Percentiles rank a stretch among this genome's conserved stretches.
Evolutionary conservation across 2,329 filamentous ascomycete species (phyloP).

Genomic region (Fusarium tuaranense): DNA sequence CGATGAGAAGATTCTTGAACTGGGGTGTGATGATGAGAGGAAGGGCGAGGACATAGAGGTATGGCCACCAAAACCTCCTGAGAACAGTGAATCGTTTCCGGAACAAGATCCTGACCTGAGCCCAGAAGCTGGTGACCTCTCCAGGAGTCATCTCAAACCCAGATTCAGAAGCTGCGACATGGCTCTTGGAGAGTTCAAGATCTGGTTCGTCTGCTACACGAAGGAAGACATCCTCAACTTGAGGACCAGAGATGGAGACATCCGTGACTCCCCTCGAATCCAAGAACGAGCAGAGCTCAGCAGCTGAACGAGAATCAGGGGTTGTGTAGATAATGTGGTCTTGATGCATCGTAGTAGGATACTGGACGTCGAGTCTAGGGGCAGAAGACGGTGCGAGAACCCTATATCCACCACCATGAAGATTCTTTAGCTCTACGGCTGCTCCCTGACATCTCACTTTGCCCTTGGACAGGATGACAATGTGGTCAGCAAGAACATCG

Average conservation of each 20-base stretch:
- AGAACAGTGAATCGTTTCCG: slow-evolving; percentile 79
- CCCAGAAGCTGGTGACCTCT: slow-evolving; percentile 26
- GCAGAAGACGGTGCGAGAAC: slow-evolving; percentile 57
- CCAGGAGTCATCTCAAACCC: slow-evolving; percentile 22
- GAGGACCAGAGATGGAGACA: slow-evolving; percentile 46
- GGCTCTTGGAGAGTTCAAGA: slow-evolving; percentile 4
- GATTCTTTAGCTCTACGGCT: slow-evolving; percentile 72
- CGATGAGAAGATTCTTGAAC: slow-evolving; percentile 76
- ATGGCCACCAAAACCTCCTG: slow-evolving; percentile 80
- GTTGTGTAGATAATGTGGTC: slow-evolving; percentile 68
- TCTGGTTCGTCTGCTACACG: slow-evolving; percentile 39
- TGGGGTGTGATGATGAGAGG: slow-evolving; percentile 80
- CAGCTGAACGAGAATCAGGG: slow-evolving; percentile 49
- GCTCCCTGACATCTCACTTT: slow-evolving; percentile 71
- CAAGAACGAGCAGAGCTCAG: slow-evolving; percentile 53
- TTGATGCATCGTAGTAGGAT: slow-evolving; percentile 61
- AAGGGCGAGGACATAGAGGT: slow-evolving; percentile 77
- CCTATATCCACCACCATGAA: slow-evolving; percentile 72
- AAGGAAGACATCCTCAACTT: slow-evolving; percentile 51
- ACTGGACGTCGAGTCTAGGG: slow-evolving; percentile 46
- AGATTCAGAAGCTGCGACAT: background rate
- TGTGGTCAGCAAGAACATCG: slow-evolving; percentile 75
- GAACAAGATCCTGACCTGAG: slow-evolving; percentile 77
- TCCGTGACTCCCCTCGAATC: slow-evolving; percentile 60
- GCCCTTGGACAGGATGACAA: slow-evolving; percentile 74